phyloP scores from a whole-genome alignment of 345 rosid genomes.

The Hibiscus trionum region DNA sequence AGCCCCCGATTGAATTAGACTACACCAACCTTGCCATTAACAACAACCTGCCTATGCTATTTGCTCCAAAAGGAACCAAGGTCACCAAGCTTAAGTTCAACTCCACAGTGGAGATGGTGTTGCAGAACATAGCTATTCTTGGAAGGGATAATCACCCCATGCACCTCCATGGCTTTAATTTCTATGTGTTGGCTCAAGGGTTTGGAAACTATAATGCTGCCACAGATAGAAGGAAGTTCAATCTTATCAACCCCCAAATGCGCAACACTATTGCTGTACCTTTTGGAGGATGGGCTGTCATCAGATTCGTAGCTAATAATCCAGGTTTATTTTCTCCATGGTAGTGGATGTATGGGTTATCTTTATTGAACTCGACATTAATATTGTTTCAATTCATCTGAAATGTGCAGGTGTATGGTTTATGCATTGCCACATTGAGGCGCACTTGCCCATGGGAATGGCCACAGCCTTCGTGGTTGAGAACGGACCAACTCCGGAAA shows the following conservation, averaged over 20 bases:
- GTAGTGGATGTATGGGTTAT: too few species aligned
- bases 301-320: constrained; percentile 68
- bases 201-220: constrained; percentile 64
- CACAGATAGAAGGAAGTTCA: constrained; percentile 40
- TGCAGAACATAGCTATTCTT: constrained; percentile 64
- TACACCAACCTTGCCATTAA: constrained; percentile 42
- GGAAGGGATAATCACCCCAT: constrained; percentile 73
- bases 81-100: constrained; percentile 62
- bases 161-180: constrained; percentile 80
- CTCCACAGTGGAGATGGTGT: constrained; percentile 58
- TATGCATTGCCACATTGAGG: constrained; percentile 65
- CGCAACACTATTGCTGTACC: constrained; percentile 82
- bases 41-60: constrained; percentile 19
- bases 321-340: constrained; percentile 42
- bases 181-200: constrained; percentile 80
- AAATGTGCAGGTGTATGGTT: constrained; percentile 57
- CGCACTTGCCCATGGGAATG: constrained; percentile 51
- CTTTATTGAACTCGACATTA: background rate
- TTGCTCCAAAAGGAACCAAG: constrained; percentile 50
- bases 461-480: constrained; percentile 50
- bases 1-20: constrained; percentile 54
- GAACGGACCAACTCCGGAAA: constrained; percentile 49
- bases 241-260: constrained; percentile 47
- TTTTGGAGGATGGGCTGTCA: constrained; percentile 79
- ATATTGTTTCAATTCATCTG: background rate